A percentile compares a stretch with the other conserved stretches of the same genome.
Conservation (phyloP, 2,329 filamentous ascomycete species). For the Ophiocordyceps camponoti-leonardi region DNA sequence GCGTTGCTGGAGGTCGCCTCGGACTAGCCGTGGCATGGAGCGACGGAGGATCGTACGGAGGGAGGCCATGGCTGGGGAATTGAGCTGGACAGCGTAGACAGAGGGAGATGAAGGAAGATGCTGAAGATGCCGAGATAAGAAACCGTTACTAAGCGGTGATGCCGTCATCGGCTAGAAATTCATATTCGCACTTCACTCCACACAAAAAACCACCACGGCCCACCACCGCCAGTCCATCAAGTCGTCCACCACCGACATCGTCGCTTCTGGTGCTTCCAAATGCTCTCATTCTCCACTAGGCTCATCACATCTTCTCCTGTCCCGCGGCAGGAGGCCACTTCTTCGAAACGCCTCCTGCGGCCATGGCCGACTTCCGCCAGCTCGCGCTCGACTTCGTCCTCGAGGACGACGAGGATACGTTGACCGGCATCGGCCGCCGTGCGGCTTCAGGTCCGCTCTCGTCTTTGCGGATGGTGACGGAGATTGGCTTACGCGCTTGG, state of each 20-base stretch:
- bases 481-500: not conserved
- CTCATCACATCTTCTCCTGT: not conserved
- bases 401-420: conserved; percentile 25
- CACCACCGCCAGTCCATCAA: too few relatives aligned
- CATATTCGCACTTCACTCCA: not conserved
- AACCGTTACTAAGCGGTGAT: not conserved
- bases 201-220: not conserved
- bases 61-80: conserved; percentile 18
- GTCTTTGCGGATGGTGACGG: not conserved
- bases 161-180: not conserved
- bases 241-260: not conserved
- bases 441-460: conserved; percentile 23
- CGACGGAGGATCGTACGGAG: conserved; percentile 26
- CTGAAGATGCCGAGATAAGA: not conserved
- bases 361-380: conserved; percentile 33
- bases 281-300: not conserved
- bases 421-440: conserved; percentile 22
- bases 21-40: conserved; percentile 9
- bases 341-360: not conserved
- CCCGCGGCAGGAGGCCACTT: not conserved
- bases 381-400: conserved; percentile 37
- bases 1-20: conserved; percentile 37
- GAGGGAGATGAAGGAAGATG: not conserved
- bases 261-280: not conserved
- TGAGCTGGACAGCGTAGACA: not conserved